These are phyloP conservation scores for Geotrichum restrictum DNA, from an alignment of 1,139 yeast genomes.

Conservation along the genomic window DNA sequence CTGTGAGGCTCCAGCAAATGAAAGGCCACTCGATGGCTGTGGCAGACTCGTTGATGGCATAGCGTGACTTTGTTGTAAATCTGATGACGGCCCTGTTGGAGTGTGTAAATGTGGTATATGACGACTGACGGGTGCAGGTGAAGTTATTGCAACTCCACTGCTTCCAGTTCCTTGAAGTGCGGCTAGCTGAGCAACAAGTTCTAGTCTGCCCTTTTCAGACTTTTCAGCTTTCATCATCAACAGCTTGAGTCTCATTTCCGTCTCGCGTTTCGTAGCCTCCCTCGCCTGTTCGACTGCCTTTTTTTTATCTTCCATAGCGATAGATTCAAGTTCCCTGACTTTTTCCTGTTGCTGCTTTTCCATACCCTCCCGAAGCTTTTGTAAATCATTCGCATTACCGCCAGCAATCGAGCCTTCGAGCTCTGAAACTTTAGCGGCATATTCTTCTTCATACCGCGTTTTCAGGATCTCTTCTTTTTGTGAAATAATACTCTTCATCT, in stretches of 20 bases:
- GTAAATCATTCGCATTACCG: neutral
- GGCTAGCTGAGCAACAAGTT: slow-evolving; percentile 26
- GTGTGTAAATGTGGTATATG: too few relatives aligned
- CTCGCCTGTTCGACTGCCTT: slow-evolving; percentile 26
- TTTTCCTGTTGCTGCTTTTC: slow-evolving; percentile 13
- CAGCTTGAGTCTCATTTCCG: slow-evolving; percentile 38
- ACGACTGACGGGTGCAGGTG: too few relatives aligned
- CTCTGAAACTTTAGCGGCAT: slow-evolving; percentile 2
- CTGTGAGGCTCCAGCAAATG: neutral
- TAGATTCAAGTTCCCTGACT: slow-evolving; percentile 13
- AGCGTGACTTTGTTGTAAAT: neutral
- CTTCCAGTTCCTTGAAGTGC: slow-evolving; percentile 1
- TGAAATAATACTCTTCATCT: slow-evolving; percentile 1
- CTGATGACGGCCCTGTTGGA: neutral
- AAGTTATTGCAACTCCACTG: neutral
- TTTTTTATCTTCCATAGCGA: slow-evolving; percentile 25
- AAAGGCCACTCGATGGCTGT: neutral
- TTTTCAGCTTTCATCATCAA: slow-evolving; percentile 34
- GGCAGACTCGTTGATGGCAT: neutral
- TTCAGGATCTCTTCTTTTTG: slow-evolving; percentile 4
- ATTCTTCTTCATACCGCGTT: slow-evolving; percentile 2
- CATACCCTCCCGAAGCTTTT: slow-evolving; percentile 6
- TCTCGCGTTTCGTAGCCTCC: slow-evolving; percentile 29
- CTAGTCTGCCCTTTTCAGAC: slow-evolving; percentile 36
- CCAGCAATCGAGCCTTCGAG: neutral